Evolutionary conservation across 805 yeast genomes (phyloP), one percentile per base, ranked within the genome.

Genomic region (Kodamaea nitidulidarum): DNA sequence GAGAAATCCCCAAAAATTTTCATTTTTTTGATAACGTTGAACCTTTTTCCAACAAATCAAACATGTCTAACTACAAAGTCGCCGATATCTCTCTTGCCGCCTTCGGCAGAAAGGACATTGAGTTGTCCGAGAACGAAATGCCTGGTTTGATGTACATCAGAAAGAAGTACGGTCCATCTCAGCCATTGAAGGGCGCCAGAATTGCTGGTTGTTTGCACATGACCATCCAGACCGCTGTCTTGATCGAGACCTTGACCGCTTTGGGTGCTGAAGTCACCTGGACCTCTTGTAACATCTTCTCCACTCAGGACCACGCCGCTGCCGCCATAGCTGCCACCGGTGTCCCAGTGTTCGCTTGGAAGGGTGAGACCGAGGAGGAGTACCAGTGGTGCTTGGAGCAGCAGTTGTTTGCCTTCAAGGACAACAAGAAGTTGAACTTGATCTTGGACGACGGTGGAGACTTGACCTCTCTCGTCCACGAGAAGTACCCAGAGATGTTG

Each of bases 351-450:
- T 91, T 88, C 58, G 98, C 98, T 61, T 91, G 98, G 98, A 91
- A 91, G 81, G 98, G 98, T 69, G 98, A 91, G 81, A 88, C 98
- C 70, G 98, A 91, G 73, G 98, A 91, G 78, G 98, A 91, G 78
- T 93, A 91, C 81, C 65, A 80, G 64, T 91, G 98, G 98, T 91
- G 98, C 81, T 87, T 91, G 59, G 97, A 93, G 78, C 98, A 91
- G 78, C 98, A 93, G 79, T 83, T 91, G 70, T 88, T 85, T 63
- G 86, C 98, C 49, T 91, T 91, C 91, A 91, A 91, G 78, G 96
- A 90, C 71, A 82, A 78, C 69, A 80, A 84, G 78, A 84, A 86
- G 73, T 84, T 91, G 70, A 91, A 91, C 87, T 78, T 91, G 75
- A 93, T 91, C 70, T 81, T 91, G 66, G 98, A 91, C 67, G 98